Base-by-base conservation (phyloP, 2,329 filamentous ascomycete genomes). In the Fusarium sp. region DNA sequence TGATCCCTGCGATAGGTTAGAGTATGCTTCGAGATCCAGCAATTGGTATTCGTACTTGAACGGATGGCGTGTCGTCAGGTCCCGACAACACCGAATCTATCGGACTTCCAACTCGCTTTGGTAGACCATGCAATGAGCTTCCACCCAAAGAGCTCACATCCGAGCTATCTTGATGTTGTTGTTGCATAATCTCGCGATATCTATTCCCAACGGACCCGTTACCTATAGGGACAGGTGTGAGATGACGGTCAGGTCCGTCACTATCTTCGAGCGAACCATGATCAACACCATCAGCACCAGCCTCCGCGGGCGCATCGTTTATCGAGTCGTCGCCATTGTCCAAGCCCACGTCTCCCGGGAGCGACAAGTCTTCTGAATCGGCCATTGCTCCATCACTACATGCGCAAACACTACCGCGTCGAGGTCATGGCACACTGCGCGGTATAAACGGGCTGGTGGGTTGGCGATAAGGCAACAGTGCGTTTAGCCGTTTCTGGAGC, bases 11-110 rank as follows among this genome's bases (percentile, higher is more conserved):
- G 56, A 62, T 26, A 46, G 67, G 70, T 83, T 70, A 81, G 76
- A 64, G 7, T 16, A n/a, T 26, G 25, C 7, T 8, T 8, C 13
- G 7, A 34, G 14, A 41, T 42, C 4, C 21, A 46, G 21, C 48
- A 54, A 48, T 41, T 21, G 16, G 10, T n/a, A 14, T 26, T 72
- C 85, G 71, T 83, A 94, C 93, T 83, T 93, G 92, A 55, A 95
- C 79, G 19, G 95, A 98, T 25, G 93, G 93, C 11, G 93, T 91
- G 78, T 97, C 92, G 76, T 97, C 94, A 21, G 93, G 92, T 26
- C 89, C 90, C 7, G 93, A 97, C 60, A 88, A 79, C 28, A 89
- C 79, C 16, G 91, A 94, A 69, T 87, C 89, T 52, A 87, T 85
- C 10, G 91, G 91, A 75, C 93, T 97, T 45, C 86, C 88, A 41